Evolutionary conservation across 2,329 filamentous ascomycete genomes (phyloP).

Genomic region (Curvularia hawaiiensis): DNA sequence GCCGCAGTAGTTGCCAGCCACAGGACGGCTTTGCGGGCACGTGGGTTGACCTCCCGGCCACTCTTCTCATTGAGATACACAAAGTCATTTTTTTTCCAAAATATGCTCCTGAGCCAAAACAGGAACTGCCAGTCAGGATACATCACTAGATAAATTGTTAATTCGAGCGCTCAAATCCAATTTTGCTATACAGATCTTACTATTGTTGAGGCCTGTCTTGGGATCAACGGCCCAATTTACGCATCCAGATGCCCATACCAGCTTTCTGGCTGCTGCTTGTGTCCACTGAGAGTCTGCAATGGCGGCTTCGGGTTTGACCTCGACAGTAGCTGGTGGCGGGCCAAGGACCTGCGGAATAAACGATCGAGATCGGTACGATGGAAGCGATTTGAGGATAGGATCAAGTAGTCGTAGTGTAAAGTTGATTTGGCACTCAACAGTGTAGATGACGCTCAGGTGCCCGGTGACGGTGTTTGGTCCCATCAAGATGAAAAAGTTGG

Average conservation of each 20-base stretch:
- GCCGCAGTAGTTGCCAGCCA: slow-evolving; percentile 14
- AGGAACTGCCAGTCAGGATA: slow-evolving; percentile 59
- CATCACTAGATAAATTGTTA: slow-evolving; percentile 43
- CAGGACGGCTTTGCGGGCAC: slow-evolving; percentile 12
- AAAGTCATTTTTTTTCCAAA: slow-evolving; percentile 50
- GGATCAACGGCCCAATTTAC: slow-evolving; percentile 59
- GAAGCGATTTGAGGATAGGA: slow-evolving; percentile 48
- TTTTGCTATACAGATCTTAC: neutral
- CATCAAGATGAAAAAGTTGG: slow-evolving; percentile 35
- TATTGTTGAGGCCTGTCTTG: slow-evolving; percentile 55
- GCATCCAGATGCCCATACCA: slow-evolving; percentile 59
- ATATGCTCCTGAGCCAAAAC: slow-evolving; percentile 57
- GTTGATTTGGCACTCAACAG: slow-evolving; percentile 59
- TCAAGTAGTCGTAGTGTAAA: slow-evolving; percentile 51
- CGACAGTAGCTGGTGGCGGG: slow-evolving; percentile 35
- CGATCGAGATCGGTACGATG: slow-evolving; percentile 31
- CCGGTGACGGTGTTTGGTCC: slow-evolving; percentile 53
- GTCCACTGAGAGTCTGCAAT: slow-evolving; percentile 46
- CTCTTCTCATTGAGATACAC: slow-evolving; percentile 34
- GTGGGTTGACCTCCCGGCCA: slow-evolving; percentile 25
- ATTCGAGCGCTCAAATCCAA: neutral
- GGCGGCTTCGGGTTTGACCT: slow-evolving; percentile 47
- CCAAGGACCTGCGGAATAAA: slow-evolving; percentile 29
- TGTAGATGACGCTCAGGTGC: slow-evolving; percentile 58
- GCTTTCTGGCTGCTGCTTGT: slow-evolving; percentile 48